Conservation (phyloP, 495 filamentous ascomycete genomes). For the Neurospora intermedia region DNA sequence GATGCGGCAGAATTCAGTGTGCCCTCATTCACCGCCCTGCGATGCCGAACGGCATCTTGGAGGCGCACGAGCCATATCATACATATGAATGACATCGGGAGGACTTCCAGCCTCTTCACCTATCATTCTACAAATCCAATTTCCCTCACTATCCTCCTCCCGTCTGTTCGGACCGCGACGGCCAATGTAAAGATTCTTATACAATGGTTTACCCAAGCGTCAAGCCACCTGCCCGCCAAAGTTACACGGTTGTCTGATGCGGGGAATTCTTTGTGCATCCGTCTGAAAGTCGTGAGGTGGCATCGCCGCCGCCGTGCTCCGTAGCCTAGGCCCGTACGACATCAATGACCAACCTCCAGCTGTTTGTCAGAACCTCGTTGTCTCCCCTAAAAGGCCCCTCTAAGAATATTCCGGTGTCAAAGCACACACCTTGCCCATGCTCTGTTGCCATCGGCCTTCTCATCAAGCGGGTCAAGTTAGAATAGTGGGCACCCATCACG, state of each 20-base stretch:
- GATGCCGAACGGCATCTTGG: background rate
- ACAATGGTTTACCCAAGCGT: background rate
- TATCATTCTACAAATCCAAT: background rate
- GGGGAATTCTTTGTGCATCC: background rate
- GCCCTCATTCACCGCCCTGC: background rate
- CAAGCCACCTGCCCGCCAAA: background rate
- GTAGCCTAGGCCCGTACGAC: background rate
- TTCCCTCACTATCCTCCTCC: background rate
- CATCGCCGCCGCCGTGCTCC: background rate
- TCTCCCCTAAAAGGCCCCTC: background rate
- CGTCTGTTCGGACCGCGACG: background rate
- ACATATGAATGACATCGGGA: background rate
- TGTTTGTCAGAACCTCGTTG: background rate
- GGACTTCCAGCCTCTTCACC: background rate
- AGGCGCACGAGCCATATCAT: background rate
- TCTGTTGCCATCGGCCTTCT: background rate
- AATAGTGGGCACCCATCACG: background rate
- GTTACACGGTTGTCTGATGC: background rate
- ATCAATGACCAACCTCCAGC: background rate
- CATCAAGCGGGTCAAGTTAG: background rate
- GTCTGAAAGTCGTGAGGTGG: background rate
- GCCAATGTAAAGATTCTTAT: background rate
- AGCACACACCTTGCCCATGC: background rate
- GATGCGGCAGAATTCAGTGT: background rate
- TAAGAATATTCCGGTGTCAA: background rate